Evolutionary conservation across 2,329 filamentous ascomycete genomes (phyloP).

Genomic region (Fonsecaea monophora): DNA sequence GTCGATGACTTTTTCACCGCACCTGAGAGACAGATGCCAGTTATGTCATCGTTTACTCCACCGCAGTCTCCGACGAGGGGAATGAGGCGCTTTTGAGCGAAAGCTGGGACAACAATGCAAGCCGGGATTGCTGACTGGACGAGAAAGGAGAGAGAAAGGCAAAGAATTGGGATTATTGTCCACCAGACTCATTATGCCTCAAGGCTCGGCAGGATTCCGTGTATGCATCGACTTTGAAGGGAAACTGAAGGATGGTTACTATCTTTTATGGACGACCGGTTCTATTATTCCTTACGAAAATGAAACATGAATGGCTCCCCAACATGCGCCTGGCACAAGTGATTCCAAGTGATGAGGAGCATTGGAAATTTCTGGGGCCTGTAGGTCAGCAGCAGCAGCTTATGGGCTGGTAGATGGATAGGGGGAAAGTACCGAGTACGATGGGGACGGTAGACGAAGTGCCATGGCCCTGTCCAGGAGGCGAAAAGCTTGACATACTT

Average conservation of each 20-base stretch:
- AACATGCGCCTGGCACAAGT: not conserved
- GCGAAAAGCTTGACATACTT: slow-evolving; percentile 1
- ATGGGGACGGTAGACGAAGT: not conserved
- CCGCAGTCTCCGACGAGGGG: slow-evolving; percentile 23
- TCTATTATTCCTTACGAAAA: not conserved
- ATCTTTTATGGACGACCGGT: not conserved
- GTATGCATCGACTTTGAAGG: not conserved
- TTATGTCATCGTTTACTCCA: slow-evolving; percentile 26
- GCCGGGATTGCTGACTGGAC: not conserved
- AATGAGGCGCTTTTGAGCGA: slow-evolving; percentile 15
- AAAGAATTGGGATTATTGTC: not conserved
- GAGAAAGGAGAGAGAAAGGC: not conserved
- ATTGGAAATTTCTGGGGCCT: not conserved
- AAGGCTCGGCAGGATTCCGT: slow-evolving; percentile 2
- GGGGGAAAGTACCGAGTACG: not conserved
- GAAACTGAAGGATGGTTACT: slow-evolving; percentile 1
- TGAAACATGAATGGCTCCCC: not conserved
- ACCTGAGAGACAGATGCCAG: slow-evolving; percentile 25
- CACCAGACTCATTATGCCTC: not conserved
- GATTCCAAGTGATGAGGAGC: not conserved
- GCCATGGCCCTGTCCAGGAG: not conserved
- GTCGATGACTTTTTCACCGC: slow-evolving; percentile 32
- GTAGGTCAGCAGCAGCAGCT: not conserved
- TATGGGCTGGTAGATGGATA: not conserved
- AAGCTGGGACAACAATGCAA: not conserved